Conservation (phyloP, 148 eudicot species). For the Amaranthus palmeri region DNA sequence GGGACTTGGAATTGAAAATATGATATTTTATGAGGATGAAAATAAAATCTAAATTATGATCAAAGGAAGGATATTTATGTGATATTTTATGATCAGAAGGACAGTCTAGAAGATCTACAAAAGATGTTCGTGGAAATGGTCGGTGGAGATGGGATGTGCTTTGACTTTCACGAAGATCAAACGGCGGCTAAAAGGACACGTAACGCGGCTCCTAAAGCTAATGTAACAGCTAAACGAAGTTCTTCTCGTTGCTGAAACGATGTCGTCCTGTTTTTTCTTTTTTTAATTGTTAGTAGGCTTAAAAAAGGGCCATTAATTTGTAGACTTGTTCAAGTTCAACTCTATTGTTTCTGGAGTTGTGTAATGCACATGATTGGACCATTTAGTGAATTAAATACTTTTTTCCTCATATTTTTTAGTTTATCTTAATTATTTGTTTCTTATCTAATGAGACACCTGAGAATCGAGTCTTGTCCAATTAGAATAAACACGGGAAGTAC, state of each 20-base stretch:
- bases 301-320: neutral
- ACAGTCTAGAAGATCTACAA: constrained; percentile 82
- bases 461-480: too few species aligned
- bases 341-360: neutral
- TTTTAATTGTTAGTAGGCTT: neutral
- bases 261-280: neutral
- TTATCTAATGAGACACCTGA: too few species aligned
- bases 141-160: constrained; percentile 58
- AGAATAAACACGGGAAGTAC: too few species aligned
- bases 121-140: constrained; percentile 77
- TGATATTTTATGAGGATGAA: neutral
- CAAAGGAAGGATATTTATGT: neutral
- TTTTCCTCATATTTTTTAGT: neutral
- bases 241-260: constrained; percentile 26
- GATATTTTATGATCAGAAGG: constrained; percentile 35
- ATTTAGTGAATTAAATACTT: constrained; percentile 3
- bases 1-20: neutral
- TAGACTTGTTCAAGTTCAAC: constrained; percentile 3
- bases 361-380: neutral
- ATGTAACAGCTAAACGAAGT: constrained; percentile 31
- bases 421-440: too few species aligned
- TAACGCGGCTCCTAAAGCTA: constrained; percentile 24
- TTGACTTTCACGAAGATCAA: constrained; percentile 33
- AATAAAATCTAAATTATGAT: neutral
- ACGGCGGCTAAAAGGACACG: constrained; percentile 47